Evolutionary conservation across 495 filamentous ascomycete species (phyloP).

Genomic region (Lasiosphaeria miniovina): DNA sequence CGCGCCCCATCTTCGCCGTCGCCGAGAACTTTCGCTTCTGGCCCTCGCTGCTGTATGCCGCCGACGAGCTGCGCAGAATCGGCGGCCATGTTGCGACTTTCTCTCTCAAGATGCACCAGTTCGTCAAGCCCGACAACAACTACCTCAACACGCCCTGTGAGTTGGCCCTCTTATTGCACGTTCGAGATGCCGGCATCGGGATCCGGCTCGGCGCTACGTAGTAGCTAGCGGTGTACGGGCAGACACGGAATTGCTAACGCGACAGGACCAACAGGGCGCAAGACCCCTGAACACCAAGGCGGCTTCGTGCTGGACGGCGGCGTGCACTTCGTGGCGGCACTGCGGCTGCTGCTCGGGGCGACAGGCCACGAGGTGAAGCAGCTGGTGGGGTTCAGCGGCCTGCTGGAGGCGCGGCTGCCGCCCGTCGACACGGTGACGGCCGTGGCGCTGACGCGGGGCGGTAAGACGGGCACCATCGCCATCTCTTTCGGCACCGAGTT

Average conservation of each 20-base stretch:
- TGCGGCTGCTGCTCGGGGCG: slow-evolving; percentile 57
- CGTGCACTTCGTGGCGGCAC: slow-evolving; percentile 67
- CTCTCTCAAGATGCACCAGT: slow-evolving; percentile 50
- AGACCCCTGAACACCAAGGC: slow-evolving; percentile 67
- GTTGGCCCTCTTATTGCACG: slow-evolving; percentile 7
- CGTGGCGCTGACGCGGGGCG: slow-evolving; percentile 52
- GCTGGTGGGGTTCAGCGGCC: slow-evolving; percentile 57
- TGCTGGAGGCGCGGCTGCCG: slow-evolving; percentile 58
- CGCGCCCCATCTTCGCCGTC: slow-evolving; percentile 57
- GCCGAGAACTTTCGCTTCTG: slow-evolving; percentile 76
- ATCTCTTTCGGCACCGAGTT: slow-evolving; percentile 68
- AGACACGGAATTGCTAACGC: not conserved
- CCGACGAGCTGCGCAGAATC: slow-evolving; percentile 52
- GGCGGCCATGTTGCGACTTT: slow-evolving; percentile 69
- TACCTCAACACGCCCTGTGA: slow-evolving; percentile 58
- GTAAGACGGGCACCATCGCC: slow-evolving; percentile 57
- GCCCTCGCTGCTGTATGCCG: slow-evolving; percentile 52
- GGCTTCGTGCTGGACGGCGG: slow-evolving; percentile 77
- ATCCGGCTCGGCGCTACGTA: too few species aligned
- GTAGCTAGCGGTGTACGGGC: too few species aligned
- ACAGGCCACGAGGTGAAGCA: slow-evolving; percentile 39
- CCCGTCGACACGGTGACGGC: slow-evolving; percentile 74
- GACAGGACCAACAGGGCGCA: slow-evolving; percentile 52
- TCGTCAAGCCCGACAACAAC: slow-evolving; percentile 48
- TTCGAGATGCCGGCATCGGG: too few species aligned